Conservation (phyloP, 2,329 filamentous ascomycete species). For the Talaromyces sp. region DNA sequence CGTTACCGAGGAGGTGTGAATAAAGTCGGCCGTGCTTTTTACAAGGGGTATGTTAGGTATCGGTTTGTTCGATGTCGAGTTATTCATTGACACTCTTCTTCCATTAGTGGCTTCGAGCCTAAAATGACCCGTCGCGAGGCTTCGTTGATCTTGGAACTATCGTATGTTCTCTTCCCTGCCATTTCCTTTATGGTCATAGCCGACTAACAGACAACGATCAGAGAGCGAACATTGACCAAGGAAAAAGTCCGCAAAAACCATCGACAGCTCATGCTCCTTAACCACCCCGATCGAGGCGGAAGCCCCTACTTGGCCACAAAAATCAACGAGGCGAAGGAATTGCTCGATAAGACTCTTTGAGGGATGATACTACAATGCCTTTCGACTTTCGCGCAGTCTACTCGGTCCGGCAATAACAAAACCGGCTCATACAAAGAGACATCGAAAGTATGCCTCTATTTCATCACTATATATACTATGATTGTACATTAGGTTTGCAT, state of each 20-base stretch:
- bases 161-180: constrained; percentile 50
- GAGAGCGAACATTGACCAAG: constrained; percentile 80
- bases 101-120: constrained; percentile 80
- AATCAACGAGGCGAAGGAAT: constrained; percentile 96
- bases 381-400: background rate
- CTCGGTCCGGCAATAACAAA: background rate
- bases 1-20: constrained; percentile 65
- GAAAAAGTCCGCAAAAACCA: constrained; percentile 95
- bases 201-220: constrained; percentile 34
- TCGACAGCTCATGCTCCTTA: constrained; percentile 90
- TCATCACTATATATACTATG: constrained; percentile 19
- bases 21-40: constrained; percentile 83
- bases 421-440: too few relatives aligned
- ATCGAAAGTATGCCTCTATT: background rate
- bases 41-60: constrained; percentile 79
- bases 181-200: background rate
- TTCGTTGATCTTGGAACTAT: constrained; percentile 80
- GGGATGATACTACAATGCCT: background rate
- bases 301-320: constrained; percentile 96
- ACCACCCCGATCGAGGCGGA: constrained; percentile 95
- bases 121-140: constrained; percentile 93
- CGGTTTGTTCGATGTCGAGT: constrained; percentile 17
- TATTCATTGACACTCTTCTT: constrained; percentile 2
- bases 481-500: constrained; percentile 32
- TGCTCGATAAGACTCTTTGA: constrained; percentile 68